phyloP scores from a whole-genome alignment of 2,329 filamentous ascomycete genomes.

The Neonectria hederae region DNA sequence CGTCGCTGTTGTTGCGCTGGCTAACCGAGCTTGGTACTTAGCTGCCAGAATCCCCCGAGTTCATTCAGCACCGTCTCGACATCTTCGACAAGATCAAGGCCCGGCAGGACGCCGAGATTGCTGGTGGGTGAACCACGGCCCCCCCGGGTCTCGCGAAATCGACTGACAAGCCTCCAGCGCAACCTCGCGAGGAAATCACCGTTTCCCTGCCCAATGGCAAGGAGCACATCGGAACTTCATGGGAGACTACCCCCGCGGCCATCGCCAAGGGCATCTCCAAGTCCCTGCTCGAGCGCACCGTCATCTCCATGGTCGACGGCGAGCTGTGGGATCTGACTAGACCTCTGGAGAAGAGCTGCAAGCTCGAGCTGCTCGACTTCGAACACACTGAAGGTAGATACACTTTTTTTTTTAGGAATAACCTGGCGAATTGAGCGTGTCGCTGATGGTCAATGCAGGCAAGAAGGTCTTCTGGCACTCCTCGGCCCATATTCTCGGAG shows the following conservation, averaged over 20 bases:
- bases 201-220: constrained; percentile 79
- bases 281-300: constrained; percentile 84
- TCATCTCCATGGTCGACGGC: constrained; percentile 86
- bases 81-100: constrained; percentile 91
- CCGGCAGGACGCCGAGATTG: constrained; percentile 79
- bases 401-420: not conserved
- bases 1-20: constrained; percentile 8
- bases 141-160: constrained; percentile 17
- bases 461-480: constrained; percentile 99
- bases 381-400: constrained; percentile 57
- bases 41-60: constrained; percentile 69
- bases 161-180: constrained; percentile 60
- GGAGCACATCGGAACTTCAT: constrained; percentile 78
- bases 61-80: constrained; percentile 83
- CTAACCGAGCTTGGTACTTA: constrained; percentile 35
- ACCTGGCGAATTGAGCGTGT: not conserved
- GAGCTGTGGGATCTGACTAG: constrained; percentile 92
- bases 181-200: constrained; percentile 78
- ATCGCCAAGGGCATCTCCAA: constrained; percentile 84
- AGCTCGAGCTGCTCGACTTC: constrained; percentile 86
- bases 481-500: constrained; percentile 93
- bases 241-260: constrained; percentile 87
- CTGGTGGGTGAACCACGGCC: constrained; percentile 45
- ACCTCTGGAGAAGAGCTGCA: constrained; percentile 87
- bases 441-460: constrained; percentile 54